Conservation (phyloP, 176 grass and related monocot species). For the Carex cristatella region DNA sequence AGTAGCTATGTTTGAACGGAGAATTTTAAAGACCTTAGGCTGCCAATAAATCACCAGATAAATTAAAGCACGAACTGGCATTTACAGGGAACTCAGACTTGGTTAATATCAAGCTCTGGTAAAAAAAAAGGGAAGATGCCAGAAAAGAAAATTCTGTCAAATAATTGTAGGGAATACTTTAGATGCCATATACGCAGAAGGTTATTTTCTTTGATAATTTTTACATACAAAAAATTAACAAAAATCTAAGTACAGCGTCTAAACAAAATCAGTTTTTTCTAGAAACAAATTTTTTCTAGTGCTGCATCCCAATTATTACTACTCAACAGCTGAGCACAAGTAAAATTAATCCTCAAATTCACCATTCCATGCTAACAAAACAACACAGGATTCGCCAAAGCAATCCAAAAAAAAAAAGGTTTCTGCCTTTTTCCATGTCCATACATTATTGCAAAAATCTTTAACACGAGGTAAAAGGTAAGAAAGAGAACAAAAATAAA, state of each 20-base stretch:
- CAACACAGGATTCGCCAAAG: background rate
- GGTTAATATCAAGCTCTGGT: background rate
- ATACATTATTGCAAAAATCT: conserved; percentile 27
- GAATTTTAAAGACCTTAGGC: background rate
- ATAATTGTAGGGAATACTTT: background rate
- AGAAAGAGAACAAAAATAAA: conserved; percentile 19
- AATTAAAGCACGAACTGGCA: background rate
- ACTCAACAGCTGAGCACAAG: background rate
- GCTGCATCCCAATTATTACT: background rate
- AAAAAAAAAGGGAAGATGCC: background rate
- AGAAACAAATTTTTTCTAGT: background rate
- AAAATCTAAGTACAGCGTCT: background rate
- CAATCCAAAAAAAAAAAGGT: conserved; percentile 15
- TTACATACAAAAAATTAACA: background rate
- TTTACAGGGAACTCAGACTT: background rate
- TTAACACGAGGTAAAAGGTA: conserved; percentile 9
- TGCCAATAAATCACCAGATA: background rate
- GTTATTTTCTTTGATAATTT: background rate
- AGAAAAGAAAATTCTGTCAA: background rate
- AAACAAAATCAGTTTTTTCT: background rate
- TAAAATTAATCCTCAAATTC: conserved; percentile 3
- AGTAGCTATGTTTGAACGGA: background rate
- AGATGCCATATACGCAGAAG: background rate
- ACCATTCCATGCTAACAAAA: conserved; percentile 12
- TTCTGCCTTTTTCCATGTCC: conserved; percentile 10